phyloP scores from a whole-genome alignment of 116 monocot species.

The Phalaenopsis hybrid region DNA sequence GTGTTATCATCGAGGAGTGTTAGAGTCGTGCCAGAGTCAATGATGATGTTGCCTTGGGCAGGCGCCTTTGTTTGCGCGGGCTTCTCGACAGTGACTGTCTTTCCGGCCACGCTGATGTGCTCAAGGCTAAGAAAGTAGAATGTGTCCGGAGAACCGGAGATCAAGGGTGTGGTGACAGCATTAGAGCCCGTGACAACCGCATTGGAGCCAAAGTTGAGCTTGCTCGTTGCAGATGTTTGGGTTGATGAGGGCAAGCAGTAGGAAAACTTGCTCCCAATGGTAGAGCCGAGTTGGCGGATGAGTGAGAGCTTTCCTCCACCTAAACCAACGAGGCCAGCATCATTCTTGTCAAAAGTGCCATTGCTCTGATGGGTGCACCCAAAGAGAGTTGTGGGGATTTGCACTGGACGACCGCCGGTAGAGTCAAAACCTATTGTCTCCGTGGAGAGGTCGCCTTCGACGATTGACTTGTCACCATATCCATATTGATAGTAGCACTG shows the following conservation, averaged over 20 bases:
- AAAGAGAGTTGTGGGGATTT: too few species aligned
- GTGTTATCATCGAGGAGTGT: not conserved
- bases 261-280: slow-evolving; percentile 36
- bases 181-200: not conserved
- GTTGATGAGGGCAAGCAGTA: slow-evolving; percentile 32
- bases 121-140: slow-evolving; percentile 10
- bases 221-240: not conserved
- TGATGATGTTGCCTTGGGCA: slow-evolving; percentile 6
- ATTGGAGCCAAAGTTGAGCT: slow-evolving; percentile 25
- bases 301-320: too few species aligned
- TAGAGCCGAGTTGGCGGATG: slow-evolving; percentile 33
- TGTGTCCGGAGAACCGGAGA: not conserved
- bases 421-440: too few species aligned
- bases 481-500: too few species aligned
- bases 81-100: not conserved
- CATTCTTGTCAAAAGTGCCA: too few species aligned
- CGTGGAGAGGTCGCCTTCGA: too few species aligned
- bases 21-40: slow-evolving; percentile 14
- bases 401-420: too few species aligned
- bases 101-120: not conserved
- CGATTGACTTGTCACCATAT: too few species aligned
- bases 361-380: too few species aligned
- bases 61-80: not conserved
- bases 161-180: slow-evolving; percentile 8
- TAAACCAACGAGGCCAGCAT: too few species aligned